Percentiles rank a stretch among this genome's conserved stretches.
Evolutionary conservation across 345 rosid species (phyloP).

Genomic region (Linum trigynum): DNA sequence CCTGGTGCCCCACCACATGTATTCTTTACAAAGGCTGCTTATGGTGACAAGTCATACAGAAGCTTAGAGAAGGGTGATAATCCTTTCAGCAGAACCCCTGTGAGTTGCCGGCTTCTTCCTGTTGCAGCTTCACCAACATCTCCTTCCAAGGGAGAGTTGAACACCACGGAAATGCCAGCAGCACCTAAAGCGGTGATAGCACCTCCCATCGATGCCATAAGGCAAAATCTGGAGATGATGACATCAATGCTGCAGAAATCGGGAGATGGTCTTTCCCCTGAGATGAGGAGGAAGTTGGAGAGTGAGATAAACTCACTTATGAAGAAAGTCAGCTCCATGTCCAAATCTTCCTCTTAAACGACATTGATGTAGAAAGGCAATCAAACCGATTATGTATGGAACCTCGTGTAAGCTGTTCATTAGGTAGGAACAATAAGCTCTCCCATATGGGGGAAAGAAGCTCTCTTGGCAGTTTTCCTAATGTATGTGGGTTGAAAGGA

Average conservation of each 20-base stretch:
- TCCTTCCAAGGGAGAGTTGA: slow-evolving; percentile 9
- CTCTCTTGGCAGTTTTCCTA: neutral
- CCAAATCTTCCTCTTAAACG: slow-evolving; percentile 38
- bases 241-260: slow-evolving; percentile 73
- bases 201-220: slow-evolving; percentile 61
- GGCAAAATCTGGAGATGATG: slow-evolving; percentile 84
- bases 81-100: slow-evolving; percentile 45
- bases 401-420: neutral
- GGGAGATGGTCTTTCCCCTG: slow-evolving; percentile 69
- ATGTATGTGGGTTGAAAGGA: neutral
- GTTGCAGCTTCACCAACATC: slow-evolving; percentile 12
- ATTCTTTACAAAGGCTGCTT: slow-evolving; percentile 33
- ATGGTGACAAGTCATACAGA: slow-evolving; percentile 50
- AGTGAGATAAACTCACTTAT: slow-evolving; percentile 64
- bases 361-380: neutral
- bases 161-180: slow-evolving; percentile 21
- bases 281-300: slow-evolving; percentile 64
- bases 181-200: slow-evolving; percentile 22
- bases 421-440: neutral
- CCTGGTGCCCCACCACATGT: slow-evolving; percentile 42
- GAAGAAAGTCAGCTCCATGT: slow-evolving; percentile 57
- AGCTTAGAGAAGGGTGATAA: slow-evolving; percentile 42
- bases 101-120: slow-evolving; percentile 35
- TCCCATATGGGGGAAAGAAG: too few species aligned
- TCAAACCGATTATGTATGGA: neutral